These are phyloP conservation scores for Suillus spraguei DNA, from an alignment of 768 basidiomycete genomes.

Conservation along the genomic window DNA sequence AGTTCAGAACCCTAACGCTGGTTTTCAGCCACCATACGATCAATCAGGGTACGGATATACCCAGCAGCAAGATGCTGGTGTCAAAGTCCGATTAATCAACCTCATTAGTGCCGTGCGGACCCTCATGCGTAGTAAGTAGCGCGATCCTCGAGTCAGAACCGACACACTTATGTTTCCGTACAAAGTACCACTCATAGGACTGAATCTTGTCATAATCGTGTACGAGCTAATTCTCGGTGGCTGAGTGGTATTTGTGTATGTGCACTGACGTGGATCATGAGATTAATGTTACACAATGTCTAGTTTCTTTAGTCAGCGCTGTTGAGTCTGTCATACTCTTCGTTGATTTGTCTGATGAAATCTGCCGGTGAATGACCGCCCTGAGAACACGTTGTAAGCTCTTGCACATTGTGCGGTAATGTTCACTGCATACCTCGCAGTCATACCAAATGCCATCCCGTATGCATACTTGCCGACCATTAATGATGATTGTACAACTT, in stretches of 20 bases:
- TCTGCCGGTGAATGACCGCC: constrained; percentile 74
- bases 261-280: constrained; percentile 16
- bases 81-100: constrained; percentile 88
- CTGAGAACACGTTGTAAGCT: constrained; percentile 36
- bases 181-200: constrained; percentile 86
- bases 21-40: constrained; percentile 70
- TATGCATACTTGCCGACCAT: constrained; percentile 65
- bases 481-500: constrained; percentile 88
- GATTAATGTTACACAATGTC: constrained; percentile 8
- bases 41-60: constrained; percentile 59
- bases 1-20: constrained; percentile 54
- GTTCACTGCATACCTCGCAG: constrained; percentile 60
- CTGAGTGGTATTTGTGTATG: constrained; percentile 28
- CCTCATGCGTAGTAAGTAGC: constrained; percentile 89
- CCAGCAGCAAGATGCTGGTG: constrained; percentile 55
- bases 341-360: constrained; percentile 77
- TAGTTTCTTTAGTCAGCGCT: constrained; percentile 25
- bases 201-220: constrained; percentile 85
- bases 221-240: constrained; percentile 79
- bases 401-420: constrained; percentile 4
- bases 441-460: constrained; percentile 79
- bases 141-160: constrained; percentile 9
- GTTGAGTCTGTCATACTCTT: constrained; percentile 72
- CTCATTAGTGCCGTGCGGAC: constrained; percentile 95
- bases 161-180: constrained; percentile 15